Evolutionary conservation across 768 basidiomycete species (phyloP).

Genomic region (Calocera cornea): DNA sequence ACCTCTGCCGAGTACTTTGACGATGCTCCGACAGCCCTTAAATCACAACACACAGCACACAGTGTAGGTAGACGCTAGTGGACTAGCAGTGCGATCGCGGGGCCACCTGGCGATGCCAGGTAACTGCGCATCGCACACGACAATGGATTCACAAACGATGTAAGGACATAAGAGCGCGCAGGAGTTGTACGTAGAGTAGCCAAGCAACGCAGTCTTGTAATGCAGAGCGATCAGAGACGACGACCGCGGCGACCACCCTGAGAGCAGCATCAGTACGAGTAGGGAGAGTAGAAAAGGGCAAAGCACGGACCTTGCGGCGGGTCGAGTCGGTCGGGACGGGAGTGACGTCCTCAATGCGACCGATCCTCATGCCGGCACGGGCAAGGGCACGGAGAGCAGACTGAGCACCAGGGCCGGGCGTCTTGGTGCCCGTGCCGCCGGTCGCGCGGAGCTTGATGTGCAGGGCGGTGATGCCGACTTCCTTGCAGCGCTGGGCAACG

Average conservation of each 20-base stretch:
- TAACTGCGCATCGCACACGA: background rate
- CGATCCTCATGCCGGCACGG: slow-evolving; percentile 95
- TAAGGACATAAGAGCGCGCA: background rate
- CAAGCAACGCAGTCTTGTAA: background rate
- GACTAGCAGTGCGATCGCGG: background rate
- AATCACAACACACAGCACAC: too few relatives aligned
- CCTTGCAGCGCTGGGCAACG: slow-evolving; percentile 88
- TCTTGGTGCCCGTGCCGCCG: slow-evolving; percentile 95
- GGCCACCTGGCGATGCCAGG: background rate
- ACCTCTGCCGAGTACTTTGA: too few relatives aligned
- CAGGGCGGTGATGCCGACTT: slow-evolving; percentile 95
- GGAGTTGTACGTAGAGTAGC: background rate
- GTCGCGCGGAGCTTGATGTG: slow-evolving; percentile 99
- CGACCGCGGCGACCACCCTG: slow-evolving; percentile 99
- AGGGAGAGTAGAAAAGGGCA: background rate
- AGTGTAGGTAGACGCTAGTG: background rate
- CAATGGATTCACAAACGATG: background rate
- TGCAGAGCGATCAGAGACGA: slow-evolving; percentile 41
- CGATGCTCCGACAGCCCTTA: too few relatives aligned
- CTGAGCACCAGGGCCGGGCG: slow-evolving; percentile 97
- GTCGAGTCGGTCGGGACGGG: slow-evolving; percentile 96
- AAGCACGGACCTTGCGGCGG: slow-evolving; percentile 67
- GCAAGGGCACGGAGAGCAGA: slow-evolving; percentile 95
- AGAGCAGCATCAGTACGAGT: slow-evolving; percentile 6
- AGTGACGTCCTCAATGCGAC: slow-evolving; percentile 96